Conservation (phyloP, 305 asterid genomes). For the Fraxinus albicans region DNA sequence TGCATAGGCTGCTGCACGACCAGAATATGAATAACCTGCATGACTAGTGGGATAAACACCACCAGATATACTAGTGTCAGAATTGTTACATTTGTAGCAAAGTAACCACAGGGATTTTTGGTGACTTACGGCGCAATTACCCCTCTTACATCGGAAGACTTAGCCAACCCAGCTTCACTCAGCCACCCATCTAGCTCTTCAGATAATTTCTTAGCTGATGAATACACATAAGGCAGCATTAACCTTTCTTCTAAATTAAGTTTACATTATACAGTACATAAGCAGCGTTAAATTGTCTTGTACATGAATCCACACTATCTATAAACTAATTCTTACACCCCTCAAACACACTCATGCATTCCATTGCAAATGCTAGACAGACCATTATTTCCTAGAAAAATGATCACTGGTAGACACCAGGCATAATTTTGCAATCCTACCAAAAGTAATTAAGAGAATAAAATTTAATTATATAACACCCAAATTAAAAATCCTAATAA, state of each 20-base stretch:
- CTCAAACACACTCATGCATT: neutral
- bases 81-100: neutral
- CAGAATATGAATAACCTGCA: conserved; percentile 99
- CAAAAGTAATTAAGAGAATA: neutral
- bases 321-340: neutral
- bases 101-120: conserved; percentile 12
- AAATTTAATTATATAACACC: neutral
- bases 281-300: neutral
- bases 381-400: neutral
- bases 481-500: neutral
- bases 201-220: conserved; percentile 58
- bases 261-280: neutral
- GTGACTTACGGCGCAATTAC: conserved; percentile 97
- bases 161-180: conserved; percentile 54
- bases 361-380: neutral
- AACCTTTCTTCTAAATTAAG: neutral
- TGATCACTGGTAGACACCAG: neutral
- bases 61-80: conserved; percentile 24
- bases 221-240: conserved; percentile 19
- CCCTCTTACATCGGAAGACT: conserved; percentile 82
- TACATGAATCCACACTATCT: conserved; percentile 2
- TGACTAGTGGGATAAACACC: conserved; percentile 56
- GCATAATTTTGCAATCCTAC: neutral
- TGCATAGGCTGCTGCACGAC: conserved; percentile 97
- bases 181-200: conserved; percentile 97